Evolutionary conservation across 805 yeast genomes (phyloP).

Genomic region (Gaillardinia entomophila): DNA sequence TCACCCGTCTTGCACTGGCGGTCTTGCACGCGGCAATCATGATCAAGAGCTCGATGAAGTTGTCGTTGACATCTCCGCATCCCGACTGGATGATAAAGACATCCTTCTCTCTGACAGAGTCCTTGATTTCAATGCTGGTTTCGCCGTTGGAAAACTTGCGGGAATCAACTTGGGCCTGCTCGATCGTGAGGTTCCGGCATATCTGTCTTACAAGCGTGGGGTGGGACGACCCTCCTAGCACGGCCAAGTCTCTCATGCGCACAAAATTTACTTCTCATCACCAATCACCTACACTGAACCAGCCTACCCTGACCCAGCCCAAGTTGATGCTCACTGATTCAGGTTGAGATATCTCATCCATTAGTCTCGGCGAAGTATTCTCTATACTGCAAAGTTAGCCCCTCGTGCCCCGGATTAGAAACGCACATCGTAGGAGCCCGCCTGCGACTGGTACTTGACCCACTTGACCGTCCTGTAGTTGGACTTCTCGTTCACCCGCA

Average conservation of each 20-base stretch:
- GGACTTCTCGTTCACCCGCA: slow-evolving; percentile 55
- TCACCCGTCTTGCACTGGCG: slow-evolving; percentile 82
- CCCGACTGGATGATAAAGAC: slow-evolving; percentile 88
- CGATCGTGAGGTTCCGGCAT: slow-evolving; percentile 71
- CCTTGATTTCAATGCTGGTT: slow-evolving; percentile 77
- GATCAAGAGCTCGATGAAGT: slow-evolving; percentile 74
- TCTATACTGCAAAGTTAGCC: no score
- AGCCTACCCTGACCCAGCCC: no score
- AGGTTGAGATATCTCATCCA: no score
- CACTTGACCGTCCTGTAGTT: slow-evolving; percentile 75
- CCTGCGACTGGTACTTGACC: slow-evolving; percentile 73
- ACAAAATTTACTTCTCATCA: no score
- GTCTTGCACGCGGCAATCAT: slow-evolving; percentile 90
- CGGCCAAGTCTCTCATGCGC: slow-evolving; percentile 73
- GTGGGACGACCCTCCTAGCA: slow-evolving; percentile 89
- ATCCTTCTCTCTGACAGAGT: slow-evolving; percentile 93
- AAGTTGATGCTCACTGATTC: no score
- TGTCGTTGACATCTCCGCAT: slow-evolving; percentile 84
- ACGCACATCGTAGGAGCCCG: slow-evolving; percentile 80
- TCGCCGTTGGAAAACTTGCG: slow-evolving; percentile 84
- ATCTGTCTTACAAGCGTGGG: slow-evolving; percentile 71
- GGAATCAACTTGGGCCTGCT: slow-evolving; percentile 59
- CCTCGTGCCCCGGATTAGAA: slow-evolving; percentile 42
- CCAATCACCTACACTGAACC: no score
- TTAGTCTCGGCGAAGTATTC: no score